A percentile compares a stretch with the other conserved stretches of the same genome.
Conservation (phyloP, 2,329 filamentous ascomycete genomes). For the Amylocarpus encephaloides region DNA sequence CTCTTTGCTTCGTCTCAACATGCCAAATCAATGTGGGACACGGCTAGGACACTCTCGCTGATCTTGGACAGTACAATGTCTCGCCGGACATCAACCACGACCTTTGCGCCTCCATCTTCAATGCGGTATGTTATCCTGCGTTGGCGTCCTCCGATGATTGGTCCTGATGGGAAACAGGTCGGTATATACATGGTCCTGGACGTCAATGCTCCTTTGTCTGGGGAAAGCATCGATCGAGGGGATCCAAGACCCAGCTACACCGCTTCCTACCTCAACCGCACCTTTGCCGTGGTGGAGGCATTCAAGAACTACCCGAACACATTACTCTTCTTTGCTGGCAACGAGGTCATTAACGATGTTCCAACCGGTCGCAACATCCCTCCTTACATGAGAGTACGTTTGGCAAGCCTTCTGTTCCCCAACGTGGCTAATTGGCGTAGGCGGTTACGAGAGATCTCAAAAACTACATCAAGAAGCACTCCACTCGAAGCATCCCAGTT, state of each 20-base stretch:
- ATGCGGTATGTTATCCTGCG: slow-evolving; percentile 38
- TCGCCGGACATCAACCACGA: slow-evolving; percentile 61
- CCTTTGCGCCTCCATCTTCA: slow-evolving; percentile 61
- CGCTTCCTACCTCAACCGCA: slow-evolving; percentile 55
- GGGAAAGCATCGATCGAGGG: slow-evolving; percentile 49
- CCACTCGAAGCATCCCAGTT: slow-evolving; percentile 63
- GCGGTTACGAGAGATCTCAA: slow-evolving; percentile 75
- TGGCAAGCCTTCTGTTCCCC: not conserved
- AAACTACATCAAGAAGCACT: slow-evolving; percentile 69
- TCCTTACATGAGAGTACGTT: slow-evolving; percentile 54
- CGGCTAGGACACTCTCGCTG: not conserved
- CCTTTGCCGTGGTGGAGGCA: slow-evolving; percentile 60
- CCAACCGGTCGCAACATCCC: slow-evolving; percentile 53
- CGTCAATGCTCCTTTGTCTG: slow-evolving; percentile 58
- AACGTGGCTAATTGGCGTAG: slow-evolving; percentile 35
- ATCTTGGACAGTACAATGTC: slow-evolving; percentile 46
- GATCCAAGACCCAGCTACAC: slow-evolving; percentile 56
- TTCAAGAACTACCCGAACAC: slow-evolving; percentile 63
- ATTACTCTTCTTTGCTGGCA: slow-evolving; percentile 69
- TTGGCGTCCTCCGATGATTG: not conserved
- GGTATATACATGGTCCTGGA: slow-evolving; percentile 66
- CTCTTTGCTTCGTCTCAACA: too few species aligned
- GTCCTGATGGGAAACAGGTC: slow-evolving; percentile 28
- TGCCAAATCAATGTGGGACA: not conserved
- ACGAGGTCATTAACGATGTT: slow-evolving; percentile 68